A percentile compares a stretch with the other conserved stretches of the same genome.
These are phyloP conservation scores for Boletales sp. DNA, from an alignment of 768 basidiomycete genomes.

Conservation along the genomic window DNA sequence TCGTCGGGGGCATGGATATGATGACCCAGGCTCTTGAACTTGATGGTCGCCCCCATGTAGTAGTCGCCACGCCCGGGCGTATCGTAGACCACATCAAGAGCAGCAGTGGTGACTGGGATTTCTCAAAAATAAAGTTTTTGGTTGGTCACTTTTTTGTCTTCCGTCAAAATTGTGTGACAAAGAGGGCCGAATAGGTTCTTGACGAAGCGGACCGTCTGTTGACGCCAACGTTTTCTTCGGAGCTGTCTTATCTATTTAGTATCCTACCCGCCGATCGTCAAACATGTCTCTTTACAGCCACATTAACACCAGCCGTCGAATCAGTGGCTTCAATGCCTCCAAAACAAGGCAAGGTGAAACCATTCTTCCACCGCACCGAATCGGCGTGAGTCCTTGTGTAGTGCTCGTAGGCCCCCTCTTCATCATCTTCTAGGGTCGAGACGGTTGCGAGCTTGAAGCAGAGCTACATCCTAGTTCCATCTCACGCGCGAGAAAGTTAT, in stretches of 20 bases:
- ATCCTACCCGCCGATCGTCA: conserved; percentile 83
- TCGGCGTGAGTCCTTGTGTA: conserved; percentile 52
- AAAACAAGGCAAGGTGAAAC: conserved; percentile 76
- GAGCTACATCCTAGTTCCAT: conserved; percentile 87
- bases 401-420: not conserved
- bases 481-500: conserved; percentile 91
- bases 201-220: conserved; percentile 96
- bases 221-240: conserved; percentile 84
- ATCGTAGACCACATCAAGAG: conserved; percentile 88
- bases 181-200: conserved; percentile 55
- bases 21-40: conserved; percentile 90
- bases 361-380: conserved; percentile 80
- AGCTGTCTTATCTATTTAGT: conserved; percentile 74
- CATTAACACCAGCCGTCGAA: conserved; percentile 84
- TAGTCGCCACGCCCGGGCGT: conserved; percentile 94
- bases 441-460: conserved; percentile 89
- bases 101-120: conserved; percentile 71
- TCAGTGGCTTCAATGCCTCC: conserved; percentile 69
- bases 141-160: conserved; percentile 39
- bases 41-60: conserved; percentile 80
- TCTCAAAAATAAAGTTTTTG: conserved; percentile 81
- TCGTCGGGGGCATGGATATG: conserved; percentile 99
- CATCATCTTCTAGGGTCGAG: conserved; percentile 55
- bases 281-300: conserved; percentile 96
- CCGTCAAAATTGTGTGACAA: not conserved